Percentiles rank a stretch among this genome's conserved stretches.
Conservation (phyloP, 257 asterid genomes). For the Nicotiana benthamiana region DNA sequence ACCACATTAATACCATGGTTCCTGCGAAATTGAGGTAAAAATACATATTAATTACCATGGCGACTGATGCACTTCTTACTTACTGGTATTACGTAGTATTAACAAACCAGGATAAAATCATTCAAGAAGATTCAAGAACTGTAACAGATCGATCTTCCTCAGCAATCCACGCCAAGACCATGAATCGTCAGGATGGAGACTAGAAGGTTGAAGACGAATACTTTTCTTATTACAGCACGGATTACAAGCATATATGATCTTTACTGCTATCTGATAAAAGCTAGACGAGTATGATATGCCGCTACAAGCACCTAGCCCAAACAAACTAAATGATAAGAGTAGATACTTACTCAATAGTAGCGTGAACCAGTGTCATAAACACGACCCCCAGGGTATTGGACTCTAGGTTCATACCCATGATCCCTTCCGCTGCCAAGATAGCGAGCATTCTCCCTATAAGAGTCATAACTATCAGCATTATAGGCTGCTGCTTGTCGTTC, state of each 20-base stretch:
- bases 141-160: neutral
- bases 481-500: constrained; percentile 45
- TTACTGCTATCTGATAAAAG: neutral
- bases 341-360: constrained; percentile 23
- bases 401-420: constrained; percentile 52
- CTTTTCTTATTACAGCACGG: neutral
- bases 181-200: neutral
- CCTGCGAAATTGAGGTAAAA: neutral
- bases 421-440: constrained; percentile 41
- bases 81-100: neutral
- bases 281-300: neutral
- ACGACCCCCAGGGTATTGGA: constrained; percentile 61
- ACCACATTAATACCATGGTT: neutral
- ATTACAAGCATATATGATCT: neutral
- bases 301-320: neutral
- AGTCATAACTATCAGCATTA: constrained; percentile 40
- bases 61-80: too few species aligned
- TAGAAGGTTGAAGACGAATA: neutral
- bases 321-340: neutral
- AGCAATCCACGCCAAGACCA: neutral
- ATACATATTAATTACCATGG: neutral
- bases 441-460: constrained; percentile 49
- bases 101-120: neutral
- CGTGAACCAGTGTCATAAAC: constrained; percentile 49
- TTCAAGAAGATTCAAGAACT: neutral